phyloP scores from a whole-genome alignment of 257 asterid genomes.

The Gentiana straminea region DNA sequence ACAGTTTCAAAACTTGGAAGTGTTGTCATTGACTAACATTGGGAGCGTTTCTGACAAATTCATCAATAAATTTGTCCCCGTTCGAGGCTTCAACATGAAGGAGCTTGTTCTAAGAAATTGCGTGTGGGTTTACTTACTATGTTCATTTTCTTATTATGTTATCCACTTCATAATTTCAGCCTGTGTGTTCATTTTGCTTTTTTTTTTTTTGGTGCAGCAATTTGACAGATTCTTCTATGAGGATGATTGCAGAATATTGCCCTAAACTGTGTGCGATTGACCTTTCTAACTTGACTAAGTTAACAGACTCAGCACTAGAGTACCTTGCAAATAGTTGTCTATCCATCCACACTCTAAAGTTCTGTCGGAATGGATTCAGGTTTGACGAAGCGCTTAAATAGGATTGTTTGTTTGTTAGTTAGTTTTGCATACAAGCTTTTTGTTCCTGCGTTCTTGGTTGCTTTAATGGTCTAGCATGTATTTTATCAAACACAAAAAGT shows the following conservation, averaged over 20 bases:
- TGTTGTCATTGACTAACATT: constrained; percentile 66
- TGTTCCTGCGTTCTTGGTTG: not conserved
- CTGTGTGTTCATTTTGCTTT: not conserved
- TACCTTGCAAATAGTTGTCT: constrained; percentile 84
- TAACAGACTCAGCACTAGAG: constrained; percentile 72
- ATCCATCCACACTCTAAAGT: constrained; percentile 44
- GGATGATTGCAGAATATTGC: constrained; percentile 51
- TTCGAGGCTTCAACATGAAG: constrained; percentile 61
- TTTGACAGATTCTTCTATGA: constrained; percentile 57
- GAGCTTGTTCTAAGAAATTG: constrained; percentile 72
- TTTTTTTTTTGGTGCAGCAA: constrained; percentile 36
- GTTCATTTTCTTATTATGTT: not conserved
- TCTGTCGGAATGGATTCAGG: constrained; percentile 73
- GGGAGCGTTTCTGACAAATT: constrained; percentile 63
- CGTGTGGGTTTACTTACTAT: constrained; percentile 33
- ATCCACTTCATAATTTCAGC: not conserved
- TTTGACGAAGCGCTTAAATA: constrained; percentile 10
- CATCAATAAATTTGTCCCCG: constrained; percentile 29
- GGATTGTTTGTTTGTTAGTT: constrained; percentile 3
- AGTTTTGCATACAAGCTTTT: not conserved
- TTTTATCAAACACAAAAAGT: too few species aligned
- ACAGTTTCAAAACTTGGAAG: constrained; percentile 67
- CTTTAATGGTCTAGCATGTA: not conserved
- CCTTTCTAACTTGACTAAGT: constrained; percentile 45
- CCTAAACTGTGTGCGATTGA: constrained; percentile 51